Base-by-base conservation (phyloP, 2,329 filamentous ascomycete genomes). In the Verticillium tricorpus region DNA sequence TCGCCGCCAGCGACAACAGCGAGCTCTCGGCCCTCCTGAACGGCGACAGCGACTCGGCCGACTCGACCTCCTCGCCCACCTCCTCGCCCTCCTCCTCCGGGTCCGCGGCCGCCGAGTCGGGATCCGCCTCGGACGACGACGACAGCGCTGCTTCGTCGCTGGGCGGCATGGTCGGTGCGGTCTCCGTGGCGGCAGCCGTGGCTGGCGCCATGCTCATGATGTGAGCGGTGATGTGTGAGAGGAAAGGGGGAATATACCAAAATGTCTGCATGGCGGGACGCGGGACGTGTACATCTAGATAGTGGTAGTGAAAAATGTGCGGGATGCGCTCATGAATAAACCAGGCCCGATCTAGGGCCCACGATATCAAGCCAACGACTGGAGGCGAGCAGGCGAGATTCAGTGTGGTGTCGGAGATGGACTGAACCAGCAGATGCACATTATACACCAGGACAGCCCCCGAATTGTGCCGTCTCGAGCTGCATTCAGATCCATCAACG, bases 11-110 rank as follows among this genome's bases (percentile, higher is more conserved):
- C 68, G 64, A 65, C 64, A 76, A 78, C 64, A 28, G 67, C 22
- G 66, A 70, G 45, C 74, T 78, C 32, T 67, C 71, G 0, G 74
- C 73, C 1, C 72, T 78, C 5, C 68, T 77, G 14, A 64, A 64
- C 64, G 63, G 65, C 52, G 56, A 64, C 64, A 63, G 65, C 52
- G 56, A 62, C 25, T 22, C 40, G 8, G n/a, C 40, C 9, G 12
- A 12, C 40, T 22, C n/a, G 8, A 50, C 61, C 54, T 56, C 54
- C 25, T 56, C 54, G 54, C 25, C 25, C 2, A 34, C 25, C 5
- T 32, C 54, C 11, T 32, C 25, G 54, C 14, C 25, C 14, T 17
- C 25, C 5, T 2, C 25, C 3, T 32, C 54, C 25, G 54, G 28
- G 54, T 8, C n/a, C 25, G 39, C 61, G n/a, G n/a, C 59, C 55